These are phyloP conservation scores for Brettanomyces sp. DNA, from an alignment of 805 yeast genomes.

Conservation along the genomic window DNA sequence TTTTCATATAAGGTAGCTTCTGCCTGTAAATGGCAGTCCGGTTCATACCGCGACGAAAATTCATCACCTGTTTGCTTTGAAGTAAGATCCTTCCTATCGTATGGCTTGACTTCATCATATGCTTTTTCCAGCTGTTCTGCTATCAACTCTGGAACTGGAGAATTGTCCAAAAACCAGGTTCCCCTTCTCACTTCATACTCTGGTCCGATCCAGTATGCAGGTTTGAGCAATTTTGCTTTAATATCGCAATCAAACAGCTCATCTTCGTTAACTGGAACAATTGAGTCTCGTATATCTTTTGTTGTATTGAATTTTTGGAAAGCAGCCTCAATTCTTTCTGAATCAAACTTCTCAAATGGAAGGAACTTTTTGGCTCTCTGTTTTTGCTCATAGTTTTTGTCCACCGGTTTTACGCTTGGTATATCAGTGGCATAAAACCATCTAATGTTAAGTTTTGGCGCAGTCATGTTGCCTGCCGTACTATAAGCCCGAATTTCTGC, in stretches of 20 bases:
- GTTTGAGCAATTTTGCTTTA: constrained; percentile 40
- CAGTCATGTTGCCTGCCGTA: neutral
- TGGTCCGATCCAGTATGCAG: constrained; percentile 88
- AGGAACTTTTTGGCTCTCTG: constrained; percentile 50
- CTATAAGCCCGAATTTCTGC: too few relatives aligned
- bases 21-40: constrained; percentile 9
- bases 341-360: constrained; percentile 60
- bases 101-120: constrained; percentile 28
- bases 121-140: constrained; percentile 54
- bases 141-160: constrained; percentile 35
- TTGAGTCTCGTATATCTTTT: neutral
- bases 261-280: constrained; percentile 71
- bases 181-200: constrained; percentile 76
- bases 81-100: constrained; percentile 1
- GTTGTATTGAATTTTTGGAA: constrained; percentile 20
- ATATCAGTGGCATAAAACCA: constrained; percentile 86
- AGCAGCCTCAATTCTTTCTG: constrained; percentile 46
- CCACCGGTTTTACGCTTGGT: constrained; percentile 60
- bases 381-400: constrained; percentile 42
- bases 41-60: neutral
- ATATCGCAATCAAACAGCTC: constrained; percentile 67
- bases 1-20: constrained; percentile 21
- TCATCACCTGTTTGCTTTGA: neutral
- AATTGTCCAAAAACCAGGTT: constrained; percentile 64
- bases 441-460: constrained; percentile 12